A percentile compares a stretch with the other conserved stretches of the same genome.
Evolutionary conservation across 768 basidiomycete species (phyloP).

Genomic region (Amanita pseudoporphyria): DNA sequence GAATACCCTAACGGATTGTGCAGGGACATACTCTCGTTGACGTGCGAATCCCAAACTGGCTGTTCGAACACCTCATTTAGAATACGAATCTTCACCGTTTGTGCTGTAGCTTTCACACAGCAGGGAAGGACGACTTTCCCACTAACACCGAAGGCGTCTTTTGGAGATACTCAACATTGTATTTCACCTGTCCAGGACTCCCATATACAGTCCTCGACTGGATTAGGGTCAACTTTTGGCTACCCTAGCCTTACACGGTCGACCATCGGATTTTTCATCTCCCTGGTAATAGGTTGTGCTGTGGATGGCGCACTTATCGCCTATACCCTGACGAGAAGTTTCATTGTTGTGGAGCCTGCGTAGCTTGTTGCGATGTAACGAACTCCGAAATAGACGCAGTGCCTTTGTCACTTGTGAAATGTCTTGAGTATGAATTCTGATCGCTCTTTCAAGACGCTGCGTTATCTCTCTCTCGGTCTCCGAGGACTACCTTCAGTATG

Average conservation of each 20-base stretch:
- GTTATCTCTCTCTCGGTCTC: too few relatives aligned
- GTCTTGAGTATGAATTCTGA: background rate
- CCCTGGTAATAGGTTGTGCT: background rate
- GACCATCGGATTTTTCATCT: background rate
- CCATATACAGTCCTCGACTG: background rate
- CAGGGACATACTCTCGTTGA: background rate
- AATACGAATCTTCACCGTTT: background rate
- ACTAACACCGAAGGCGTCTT: background rate
- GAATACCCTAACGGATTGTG: background rate
- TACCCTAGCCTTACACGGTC: background rate
- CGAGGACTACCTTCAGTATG: too few relatives aligned
- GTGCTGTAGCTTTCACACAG: background rate
- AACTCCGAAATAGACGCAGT: background rate
- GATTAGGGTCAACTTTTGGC: background rate
- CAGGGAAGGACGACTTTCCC: constrained; percentile 1
- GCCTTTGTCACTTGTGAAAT: background rate
- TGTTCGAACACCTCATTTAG: background rate
- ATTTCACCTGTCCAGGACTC: background rate
- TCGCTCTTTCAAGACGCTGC: too few relatives aligned
- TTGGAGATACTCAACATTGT: background rate
- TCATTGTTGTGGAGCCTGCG: background rate
- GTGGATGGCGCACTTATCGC: too few relatives aligned
- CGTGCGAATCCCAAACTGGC: background rate
- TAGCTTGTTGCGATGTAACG: background rate
- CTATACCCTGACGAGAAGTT: background rate